Evolutionary conservation across 352 stramenopile species (phyloP).

Genomic region (Globisporangium emineosum): DNA sequence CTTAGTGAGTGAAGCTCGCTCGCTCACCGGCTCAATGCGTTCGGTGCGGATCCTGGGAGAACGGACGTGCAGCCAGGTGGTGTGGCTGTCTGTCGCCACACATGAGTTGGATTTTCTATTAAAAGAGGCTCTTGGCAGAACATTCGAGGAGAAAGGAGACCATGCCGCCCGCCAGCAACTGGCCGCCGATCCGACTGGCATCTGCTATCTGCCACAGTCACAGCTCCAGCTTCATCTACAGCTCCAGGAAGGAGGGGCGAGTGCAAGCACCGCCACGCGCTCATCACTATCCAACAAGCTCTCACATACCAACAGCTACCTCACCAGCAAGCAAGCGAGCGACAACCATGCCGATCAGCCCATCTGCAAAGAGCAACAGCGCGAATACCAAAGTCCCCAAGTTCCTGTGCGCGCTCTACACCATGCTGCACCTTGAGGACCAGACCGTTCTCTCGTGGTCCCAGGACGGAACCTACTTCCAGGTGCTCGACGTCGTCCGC

Average conservation of each 20-base stretch:
- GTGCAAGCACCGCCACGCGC: not conserved
- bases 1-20: conserved; percentile 1
- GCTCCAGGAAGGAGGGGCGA: not conserved
- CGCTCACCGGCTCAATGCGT: not conserved
- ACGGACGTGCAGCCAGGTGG: not conserved
- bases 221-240: not conserved
- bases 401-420: conserved; percentile 76
- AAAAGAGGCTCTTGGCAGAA: not conserved
- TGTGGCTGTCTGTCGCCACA: too few species aligned
- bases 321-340: not conserved
- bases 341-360: not conserved
- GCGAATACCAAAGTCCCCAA: conserved; percentile 42
- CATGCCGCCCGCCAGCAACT: not conserved
- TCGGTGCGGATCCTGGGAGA: not conserved
- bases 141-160: conserved; percentile 1
- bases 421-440: conserved; percentile 76
- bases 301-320: not conserved
- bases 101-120: not conserved
- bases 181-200: not conserved
- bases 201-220: not conserved
- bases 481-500: conserved; percentile 60
- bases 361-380: not conserved
- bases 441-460: conserved; percentile 68
- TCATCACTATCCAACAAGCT: not conserved
- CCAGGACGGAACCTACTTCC: conserved; percentile 60